Conservation (phyloP, 257 asterid genomes). For the Solanum etuberosum region DNA sequence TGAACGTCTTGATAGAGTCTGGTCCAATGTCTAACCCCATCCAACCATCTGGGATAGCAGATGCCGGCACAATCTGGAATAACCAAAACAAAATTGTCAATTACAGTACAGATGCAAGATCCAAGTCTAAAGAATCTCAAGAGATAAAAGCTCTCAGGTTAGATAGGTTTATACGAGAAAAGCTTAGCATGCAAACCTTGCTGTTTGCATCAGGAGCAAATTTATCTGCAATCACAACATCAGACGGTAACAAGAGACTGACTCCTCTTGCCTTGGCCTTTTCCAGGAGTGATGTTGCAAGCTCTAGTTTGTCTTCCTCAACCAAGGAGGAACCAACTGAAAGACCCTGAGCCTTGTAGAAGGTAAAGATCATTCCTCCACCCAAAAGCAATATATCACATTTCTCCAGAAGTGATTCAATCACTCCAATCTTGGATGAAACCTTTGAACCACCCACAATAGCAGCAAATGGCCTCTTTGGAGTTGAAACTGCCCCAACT, state of each 20-base stretch:
- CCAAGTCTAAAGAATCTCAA: neutral
- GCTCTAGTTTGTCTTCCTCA: conserved; percentile 88
- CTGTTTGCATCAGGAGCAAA: conserved; percentile 85
- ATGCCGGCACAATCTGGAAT: conserved; percentile 59
- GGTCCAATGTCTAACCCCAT: conserved; percentile 91
- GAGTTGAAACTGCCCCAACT: conserved; percentile 75
- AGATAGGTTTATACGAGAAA: neutral
- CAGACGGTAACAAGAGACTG: conserved; percentile 60
- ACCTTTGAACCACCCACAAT: conserved; percentile 95
- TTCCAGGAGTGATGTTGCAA: conserved; percentile 57
- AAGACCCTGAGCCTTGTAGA: conserved; percentile 84
- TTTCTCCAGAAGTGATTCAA: conserved; percentile 76
- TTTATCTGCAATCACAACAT: conserved; percentile 75
- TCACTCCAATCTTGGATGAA: conserved; percentile 81
- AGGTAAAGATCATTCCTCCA: conserved; percentile 90
- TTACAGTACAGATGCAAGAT: neutral
- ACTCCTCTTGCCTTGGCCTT: conserved; percentile 89
- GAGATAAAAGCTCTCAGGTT: neutral
- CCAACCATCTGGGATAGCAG: conserved; percentile 84
- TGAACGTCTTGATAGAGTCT: conserved; percentile 70
- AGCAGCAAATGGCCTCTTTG: conserved; percentile 80
- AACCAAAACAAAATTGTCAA: neutral
- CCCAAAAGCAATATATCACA: conserved; percentile 67
- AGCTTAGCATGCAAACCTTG: conserved; percentile 37
- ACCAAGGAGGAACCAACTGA: conserved; percentile 83